Evolutionary conservation across 768 basidiomycete genomes (phyloP).

Genomic region (Mycena chlorophos): DNA sequence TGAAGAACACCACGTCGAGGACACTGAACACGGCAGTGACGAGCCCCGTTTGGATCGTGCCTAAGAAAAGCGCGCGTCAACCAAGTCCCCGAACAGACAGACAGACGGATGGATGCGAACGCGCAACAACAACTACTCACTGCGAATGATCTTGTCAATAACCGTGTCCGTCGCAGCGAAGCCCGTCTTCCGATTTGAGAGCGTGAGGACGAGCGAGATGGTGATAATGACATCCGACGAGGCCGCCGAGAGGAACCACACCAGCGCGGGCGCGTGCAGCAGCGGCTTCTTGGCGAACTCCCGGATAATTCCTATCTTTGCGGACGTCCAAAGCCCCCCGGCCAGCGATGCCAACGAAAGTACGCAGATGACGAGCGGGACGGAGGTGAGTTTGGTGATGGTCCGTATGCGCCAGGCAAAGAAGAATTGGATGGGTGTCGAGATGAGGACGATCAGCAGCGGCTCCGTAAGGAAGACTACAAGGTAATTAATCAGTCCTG

Average conservation of each 20-base stretch:
- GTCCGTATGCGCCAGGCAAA: constrained; percentile 27
- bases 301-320: constrained; percentile 8
- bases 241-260: constrained; percentile 39
- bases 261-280: constrained; percentile 15
- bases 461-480: constrained; percentile 27
- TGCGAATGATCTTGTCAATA: constrained; percentile 37
- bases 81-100: no score
- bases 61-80: constrained; percentile 21
- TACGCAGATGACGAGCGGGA: constrained; percentile 12
- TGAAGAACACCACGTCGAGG: constrained; percentile 29
- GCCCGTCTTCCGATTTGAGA: constrained; percentile 38
- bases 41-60: constrained; percentile 41
- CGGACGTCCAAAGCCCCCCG: constrained; percentile 23
- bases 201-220: constrained; percentile 27
- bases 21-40: constrained; percentile 40
- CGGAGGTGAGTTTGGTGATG: constrained; percentile 10
- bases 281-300: constrained; percentile 13
- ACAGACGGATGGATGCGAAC: background rate
- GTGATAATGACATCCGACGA: constrained; percentile 16
- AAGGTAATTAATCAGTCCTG: constrained; percentile 12
- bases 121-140: constrained; percentile 16
- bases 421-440: constrained; percentile 28
- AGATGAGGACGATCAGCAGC: constrained; percentile 13
- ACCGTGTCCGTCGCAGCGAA: constrained; percentile 38
- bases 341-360: constrained; percentile 21